Evolutionary conservation across 495 filamentous ascomycete species (phyloP).

Genomic region (Peziza echinospora): DNA sequence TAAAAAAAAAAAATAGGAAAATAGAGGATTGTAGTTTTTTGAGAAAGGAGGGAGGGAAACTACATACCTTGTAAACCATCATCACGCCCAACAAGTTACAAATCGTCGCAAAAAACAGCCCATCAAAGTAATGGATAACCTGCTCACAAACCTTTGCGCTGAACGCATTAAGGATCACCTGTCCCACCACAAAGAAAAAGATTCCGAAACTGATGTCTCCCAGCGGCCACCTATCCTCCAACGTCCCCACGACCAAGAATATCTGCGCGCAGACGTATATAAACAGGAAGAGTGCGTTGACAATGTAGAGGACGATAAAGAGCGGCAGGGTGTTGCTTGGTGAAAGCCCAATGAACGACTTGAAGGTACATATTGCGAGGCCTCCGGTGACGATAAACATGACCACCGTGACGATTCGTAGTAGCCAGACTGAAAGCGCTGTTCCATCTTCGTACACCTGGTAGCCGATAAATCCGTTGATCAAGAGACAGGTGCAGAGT

Average conservation of each 20-base stretch:
- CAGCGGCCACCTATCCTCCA: slow-evolving; percentile 88
- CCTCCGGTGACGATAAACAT: slow-evolving; percentile 79
- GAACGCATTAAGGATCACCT: slow-evolving; percentile 81
- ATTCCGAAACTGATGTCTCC: slow-evolving; percentile 84
- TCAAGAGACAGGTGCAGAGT: slow-evolving; percentile 65
- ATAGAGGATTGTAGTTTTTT: too few species aligned
- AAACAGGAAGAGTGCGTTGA: slow-evolving; percentile 67
- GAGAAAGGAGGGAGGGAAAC: background rate
- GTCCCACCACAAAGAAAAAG: slow-evolving; percentile 78
- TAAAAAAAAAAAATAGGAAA: slow-evolving; percentile 5
- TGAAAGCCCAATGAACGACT: slow-evolving; percentile 65
- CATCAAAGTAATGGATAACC: slow-evolving; percentile 84
- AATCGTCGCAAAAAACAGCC: slow-evolving; percentile 81
- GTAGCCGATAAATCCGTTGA: slow-evolving; percentile 98
- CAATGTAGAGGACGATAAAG: slow-evolving; percentile 79
- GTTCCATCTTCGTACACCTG: slow-evolving; percentile 99
- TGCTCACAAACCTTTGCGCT: slow-evolving; percentile 65
- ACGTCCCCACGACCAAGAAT: slow-evolving; percentile 66
- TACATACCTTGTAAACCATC: slow-evolving; percentile 95
- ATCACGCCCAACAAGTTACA: slow-evolving; percentile 90
- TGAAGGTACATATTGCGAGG: slow-evolving; percentile 80
- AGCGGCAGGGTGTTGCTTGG: slow-evolving; percentile 71
- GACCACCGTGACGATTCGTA: slow-evolving; percentile 49
- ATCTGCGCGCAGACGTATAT: slow-evolving; percentile 79
- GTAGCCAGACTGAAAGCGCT: slow-evolving; percentile 76